Conservation (phyloP, 352 stramenopile genomes). For the Sclerospora graminicola region DNA sequence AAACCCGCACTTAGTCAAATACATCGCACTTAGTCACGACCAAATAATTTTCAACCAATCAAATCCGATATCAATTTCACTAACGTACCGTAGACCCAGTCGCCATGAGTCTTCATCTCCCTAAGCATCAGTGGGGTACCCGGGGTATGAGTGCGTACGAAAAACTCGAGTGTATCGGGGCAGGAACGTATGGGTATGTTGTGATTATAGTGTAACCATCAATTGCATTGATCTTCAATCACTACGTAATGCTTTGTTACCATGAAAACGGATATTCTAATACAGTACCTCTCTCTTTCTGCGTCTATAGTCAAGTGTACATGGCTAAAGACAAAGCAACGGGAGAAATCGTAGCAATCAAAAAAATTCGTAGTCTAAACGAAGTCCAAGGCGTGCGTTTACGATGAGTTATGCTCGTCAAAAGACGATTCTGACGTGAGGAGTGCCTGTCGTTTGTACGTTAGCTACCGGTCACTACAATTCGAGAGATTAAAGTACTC, state of each 20-base stretch:
- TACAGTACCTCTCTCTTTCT: background rate
- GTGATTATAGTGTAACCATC: background rate
- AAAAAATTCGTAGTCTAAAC: conserved; percentile 87
- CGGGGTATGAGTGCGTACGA: conserved; percentile 78
- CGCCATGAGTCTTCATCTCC: conserved; percentile 76
- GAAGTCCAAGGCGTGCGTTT: conserved; percentile 74
- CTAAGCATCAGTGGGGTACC: conserved; percentile 79
- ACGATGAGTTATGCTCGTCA: conserved; percentile 7
- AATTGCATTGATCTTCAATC: background rate
- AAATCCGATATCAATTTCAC: background rate
- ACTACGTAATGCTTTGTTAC: background rate
- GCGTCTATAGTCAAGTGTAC: conserved; percentile 63
- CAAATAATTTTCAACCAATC: conserved; percentile 2
- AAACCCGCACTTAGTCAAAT: conserved; percentile 8
- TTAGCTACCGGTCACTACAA: conserved; percentile 90
- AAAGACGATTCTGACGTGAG: background rate
- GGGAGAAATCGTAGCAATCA: conserved; percentile 82
- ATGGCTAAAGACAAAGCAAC: conserved; percentile 83
- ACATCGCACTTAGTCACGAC: background rate
- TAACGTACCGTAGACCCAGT: background rate
- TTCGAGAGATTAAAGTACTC: conserved; percentile 98
- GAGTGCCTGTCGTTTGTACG: conserved; percentile 2
- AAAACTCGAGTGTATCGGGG: conserved; percentile 85
- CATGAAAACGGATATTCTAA: background rate
- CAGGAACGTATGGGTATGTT: conserved; percentile 78